phyloP scores from a whole-genome alignment of 2,329 filamentous ascomycete species.

The Colletotrichum spinosum region DNA sequence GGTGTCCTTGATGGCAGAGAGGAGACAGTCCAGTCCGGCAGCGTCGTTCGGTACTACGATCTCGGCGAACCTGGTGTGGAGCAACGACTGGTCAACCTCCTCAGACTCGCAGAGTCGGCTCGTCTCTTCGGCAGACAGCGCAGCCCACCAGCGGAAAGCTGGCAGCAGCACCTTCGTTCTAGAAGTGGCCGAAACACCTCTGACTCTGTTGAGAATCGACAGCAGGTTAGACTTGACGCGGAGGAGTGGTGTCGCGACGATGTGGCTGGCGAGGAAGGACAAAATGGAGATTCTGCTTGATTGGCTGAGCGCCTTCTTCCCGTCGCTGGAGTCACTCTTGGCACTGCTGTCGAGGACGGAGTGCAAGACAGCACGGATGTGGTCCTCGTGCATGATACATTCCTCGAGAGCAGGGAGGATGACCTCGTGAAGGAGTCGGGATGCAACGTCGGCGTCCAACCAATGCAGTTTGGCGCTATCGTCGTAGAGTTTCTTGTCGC shows the following conservation, averaged over 20 bases:
- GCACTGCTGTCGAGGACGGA: conserved; percentile 66
- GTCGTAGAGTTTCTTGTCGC: conserved; percentile 73
- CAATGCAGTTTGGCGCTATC: conserved; percentile 63
- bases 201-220: conserved; percentile 77
- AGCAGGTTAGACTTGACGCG: conserved; percentile 78
- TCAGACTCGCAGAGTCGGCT: conserved; percentile 53
- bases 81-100: conserved; percentile 53
- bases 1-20: conserved; percentile 58
- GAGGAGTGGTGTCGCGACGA: conserved; percentile 74
- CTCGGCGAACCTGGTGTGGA: conserved; percentile 61
- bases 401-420: conserved; percentile 86
- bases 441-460: conserved; percentile 68
- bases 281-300: conserved; percentile 74
- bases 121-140: conserved; percentile 63
- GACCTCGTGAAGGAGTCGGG: conserved; percentile 72
- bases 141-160: conserved; percentile 76
- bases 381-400: conserved; percentile 81
- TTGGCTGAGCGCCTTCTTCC: conserved; percentile 67
- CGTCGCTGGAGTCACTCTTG: conserved; percentile 53
- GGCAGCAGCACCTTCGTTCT: conserved; percentile 84
- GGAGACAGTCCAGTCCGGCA: conserved; percentile 63
- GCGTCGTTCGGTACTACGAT: conserved; percentile 66
- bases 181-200: conserved; percentile 75
- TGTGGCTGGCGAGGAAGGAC: conserved; percentile 79
- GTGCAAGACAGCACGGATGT: conserved; percentile 74